phyloP scores from a whole-genome alignment of 306 rosid species.

The Prosopis cineraria region DNA sequence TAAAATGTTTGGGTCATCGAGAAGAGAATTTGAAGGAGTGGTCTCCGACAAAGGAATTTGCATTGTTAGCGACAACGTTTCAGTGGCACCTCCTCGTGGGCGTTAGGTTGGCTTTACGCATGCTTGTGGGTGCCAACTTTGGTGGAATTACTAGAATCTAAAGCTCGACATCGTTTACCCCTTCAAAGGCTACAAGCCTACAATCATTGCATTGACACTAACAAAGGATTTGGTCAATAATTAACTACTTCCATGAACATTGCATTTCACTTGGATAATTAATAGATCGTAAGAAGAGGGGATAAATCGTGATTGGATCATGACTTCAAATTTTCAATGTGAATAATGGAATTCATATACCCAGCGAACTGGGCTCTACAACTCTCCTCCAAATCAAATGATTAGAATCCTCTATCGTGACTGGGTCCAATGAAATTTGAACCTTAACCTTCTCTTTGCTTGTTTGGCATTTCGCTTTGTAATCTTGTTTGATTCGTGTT shows the following conservation, averaged over 20 bases:
- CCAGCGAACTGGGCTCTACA: slow-evolving; percentile 91
- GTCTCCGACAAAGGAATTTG: slow-evolving; percentile 58
- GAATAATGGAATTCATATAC: slow-evolving; percentile 71
- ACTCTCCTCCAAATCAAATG: too few species aligned
- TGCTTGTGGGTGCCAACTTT: slow-evolving; percentile 82
- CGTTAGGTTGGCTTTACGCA: slow-evolving; percentile 69
- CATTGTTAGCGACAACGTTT: slow-evolving; percentile 48
- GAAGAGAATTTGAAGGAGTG: slow-evolving; percentile 26
- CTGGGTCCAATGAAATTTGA: too few species aligned
- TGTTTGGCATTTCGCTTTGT: too few species aligned
- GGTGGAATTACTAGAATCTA: slow-evolving; percentile 63
- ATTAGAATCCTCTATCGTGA: too few species aligned
- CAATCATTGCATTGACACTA: slow-evolving; percentile 71
- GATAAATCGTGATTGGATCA: not conserved
- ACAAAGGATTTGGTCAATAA: slow-evolving; percentile 76
- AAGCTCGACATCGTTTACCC: slow-evolving; percentile 79
- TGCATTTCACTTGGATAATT: not conserved
- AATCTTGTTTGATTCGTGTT: too few species aligned
- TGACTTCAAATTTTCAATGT: not conserved
- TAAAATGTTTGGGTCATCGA: slow-evolving; percentile 35
- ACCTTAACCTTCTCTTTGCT: too few species aligned
- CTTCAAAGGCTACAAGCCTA: slow-evolving; percentile 66
- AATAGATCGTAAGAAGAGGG: too few species aligned
- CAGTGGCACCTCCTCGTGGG: slow-evolving; percentile 67
- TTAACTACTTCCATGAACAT: not conserved